A percentile compares a stretch with the other conserved stretches of the same genome.
phyloP scores from a whole-genome alignment of 345 rosid species.

The Populus ilicifolia region DNA sequence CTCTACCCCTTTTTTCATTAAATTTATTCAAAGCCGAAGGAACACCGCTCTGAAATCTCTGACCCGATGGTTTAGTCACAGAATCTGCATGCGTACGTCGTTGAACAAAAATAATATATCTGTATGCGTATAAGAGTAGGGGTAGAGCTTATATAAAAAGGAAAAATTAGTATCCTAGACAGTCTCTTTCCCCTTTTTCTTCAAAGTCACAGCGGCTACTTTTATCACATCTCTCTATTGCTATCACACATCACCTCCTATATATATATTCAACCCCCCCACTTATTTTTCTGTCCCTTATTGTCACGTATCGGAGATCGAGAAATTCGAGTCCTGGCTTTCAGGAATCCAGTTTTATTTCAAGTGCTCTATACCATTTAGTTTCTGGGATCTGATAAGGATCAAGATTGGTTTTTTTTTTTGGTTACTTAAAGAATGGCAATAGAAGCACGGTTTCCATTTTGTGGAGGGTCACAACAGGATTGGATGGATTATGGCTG shows the following conservation, averaged over 20 bases:
- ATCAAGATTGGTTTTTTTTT: slow-evolving; percentile 2
- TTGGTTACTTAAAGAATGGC: slow-evolving; percentile 44
- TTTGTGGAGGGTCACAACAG: slow-evolving; percentile 40
- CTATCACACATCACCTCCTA: slow-evolving; percentile 16
- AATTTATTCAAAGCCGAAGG: slow-evolving; percentile 18
- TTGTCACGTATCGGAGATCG: not conserved
- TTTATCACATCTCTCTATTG: slow-evolving; percentile 17
- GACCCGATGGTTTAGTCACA: slow-evolving; percentile 85
- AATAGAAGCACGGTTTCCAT: slow-evolving; percentile 58
- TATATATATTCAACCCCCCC: slow-evolving; percentile 20
- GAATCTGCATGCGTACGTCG: slow-evolving; percentile 85
- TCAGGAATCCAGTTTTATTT: not conserved
- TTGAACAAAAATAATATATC: not conserved
- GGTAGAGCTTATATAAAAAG: not conserved
- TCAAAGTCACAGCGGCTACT: slow-evolving; percentile 33
- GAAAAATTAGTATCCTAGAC: slow-evolving; percentile 19
- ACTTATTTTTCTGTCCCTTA: not conserved
- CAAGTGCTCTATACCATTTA: not conserved
- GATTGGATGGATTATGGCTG: slow-evolving; percentile 42
- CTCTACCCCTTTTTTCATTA: not conserved
- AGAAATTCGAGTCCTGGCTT: not conserved
- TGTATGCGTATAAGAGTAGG: not conserved
- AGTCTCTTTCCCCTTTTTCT: slow-evolving; percentile 17
- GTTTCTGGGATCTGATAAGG: not conserved
- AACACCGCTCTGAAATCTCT: slow-evolving; percentile 58